Base-by-base conservation (phyloP, 2,329 filamentous ascomycete species). In the Penicillium digitatum region DNA sequence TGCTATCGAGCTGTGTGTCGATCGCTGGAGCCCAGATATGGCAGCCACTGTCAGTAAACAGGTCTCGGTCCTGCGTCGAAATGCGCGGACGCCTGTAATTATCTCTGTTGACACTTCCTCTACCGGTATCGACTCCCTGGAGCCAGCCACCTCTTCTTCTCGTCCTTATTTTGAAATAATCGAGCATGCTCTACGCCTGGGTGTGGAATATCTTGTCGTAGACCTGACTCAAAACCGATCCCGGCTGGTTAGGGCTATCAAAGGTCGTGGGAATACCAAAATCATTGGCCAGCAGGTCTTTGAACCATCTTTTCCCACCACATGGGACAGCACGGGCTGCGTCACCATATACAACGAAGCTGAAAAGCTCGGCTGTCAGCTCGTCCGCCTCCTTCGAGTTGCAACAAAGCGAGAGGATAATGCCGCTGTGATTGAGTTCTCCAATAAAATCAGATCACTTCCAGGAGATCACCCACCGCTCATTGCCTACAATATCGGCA, bases 1-100 rank as follows among this genome's bases (percentile, higher is more conserved):
- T 71, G 82, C 80, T 22, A 79, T 85, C 39, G 83, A 86, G 63
- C 71, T 86, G 3, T 81, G 82, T 54, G 78, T 86, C 47, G 83
- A 86, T 68, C 75, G 75, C 42, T 84, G 82, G 81, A 76, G 77
- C 8, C 69, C 76, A 24, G 76, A 79, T 50, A 69, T 82, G 55
- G 66, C 78, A 27, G 77, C 76, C 50, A 66, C 78, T 9, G 74
- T 85, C 58, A 80, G 80, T 39, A 79, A 79, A 43, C 79, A 84
- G 59, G 78, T 86, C 3, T 80, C 82, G 14, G 71, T 81, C 32
- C 79, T 85, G 48, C 78, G 83, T 56, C 78, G 83, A 59, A 80
- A 80, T 54, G 68, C 85, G 34, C 76, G 78, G 32, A 68, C 82
- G 5, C 83, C 83, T 2, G 80, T 86, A 34, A 80, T 85, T 48